Conservation (phyloP, 225 moss, liverwort and hornwort species). For the Marchantia paleacea region DNA sequence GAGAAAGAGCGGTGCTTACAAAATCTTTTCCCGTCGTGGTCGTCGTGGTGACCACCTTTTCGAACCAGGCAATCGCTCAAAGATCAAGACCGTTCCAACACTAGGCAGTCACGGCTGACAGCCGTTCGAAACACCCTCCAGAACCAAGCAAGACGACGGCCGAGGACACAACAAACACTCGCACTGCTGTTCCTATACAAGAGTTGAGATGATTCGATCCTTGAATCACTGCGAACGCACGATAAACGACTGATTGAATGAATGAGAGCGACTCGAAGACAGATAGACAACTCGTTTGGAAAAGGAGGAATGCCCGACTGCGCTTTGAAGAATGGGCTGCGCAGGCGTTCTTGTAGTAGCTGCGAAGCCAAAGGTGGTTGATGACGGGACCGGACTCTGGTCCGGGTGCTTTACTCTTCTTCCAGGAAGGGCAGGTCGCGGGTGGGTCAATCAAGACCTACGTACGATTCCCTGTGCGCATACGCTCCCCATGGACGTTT, state of each 20-base stretch:
- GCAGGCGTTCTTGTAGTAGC: slow-evolving; percentile 28
- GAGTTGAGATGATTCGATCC: neutral
- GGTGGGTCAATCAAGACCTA: neutral
- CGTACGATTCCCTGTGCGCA: neutral
- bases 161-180: neutral
- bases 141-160: slow-evolving; percentile 12
- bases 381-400: slow-evolving; percentile 6
- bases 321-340: neutral
- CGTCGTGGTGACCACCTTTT: slow-evolving; percentile 26
- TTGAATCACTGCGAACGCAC: neutral
- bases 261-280: neutral
- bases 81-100: neutral
- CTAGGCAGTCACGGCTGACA: neutral
- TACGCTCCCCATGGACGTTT: neutral
- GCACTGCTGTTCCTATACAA: neutral
- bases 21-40: slow-evolving; percentile 24
- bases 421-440: neutral
- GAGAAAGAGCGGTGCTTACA: slow-evolving; percentile 3
- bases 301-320: slow-evolving; percentile 9
- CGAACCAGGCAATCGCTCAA: neutral
- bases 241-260: neutral
- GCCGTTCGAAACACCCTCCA: slow-evolving; percentile 12
- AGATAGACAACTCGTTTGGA: neutral
- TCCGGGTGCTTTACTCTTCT: neutral
- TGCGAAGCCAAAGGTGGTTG: slow-evolving; percentile 11